These are phyloP conservation scores for Hanseniaspora sp. DNA, from an alignment of 1,139 yeast genomes.

Conservation along the genomic window DNA sequence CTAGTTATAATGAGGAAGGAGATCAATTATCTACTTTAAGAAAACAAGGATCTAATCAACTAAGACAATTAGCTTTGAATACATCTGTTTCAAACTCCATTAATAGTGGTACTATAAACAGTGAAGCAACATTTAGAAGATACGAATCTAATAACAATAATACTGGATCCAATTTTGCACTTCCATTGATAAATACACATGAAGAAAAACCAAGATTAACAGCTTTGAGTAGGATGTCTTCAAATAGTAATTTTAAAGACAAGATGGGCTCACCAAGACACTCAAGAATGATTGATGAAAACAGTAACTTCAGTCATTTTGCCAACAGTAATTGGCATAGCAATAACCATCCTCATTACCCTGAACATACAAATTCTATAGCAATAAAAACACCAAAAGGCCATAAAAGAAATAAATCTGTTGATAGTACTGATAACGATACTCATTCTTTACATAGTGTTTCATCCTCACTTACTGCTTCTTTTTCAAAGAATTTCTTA, in stretches of 20 bases:
- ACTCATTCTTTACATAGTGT: conserved; percentile 25
- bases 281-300: not conserved
- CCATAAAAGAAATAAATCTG: conserved; percentile 1
- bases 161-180: not conserved
- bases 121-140: not conserved
- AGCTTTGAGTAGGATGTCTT: conserved; percentile 3
- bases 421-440: conserved; percentile 22
- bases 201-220: not conserved
- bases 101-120: not conserved
- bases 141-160: too few relatives aligned
- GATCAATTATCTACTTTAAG: not conserved
- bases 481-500: conserved; percentile 34
- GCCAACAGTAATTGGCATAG: not conserved
- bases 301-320: not conserved
- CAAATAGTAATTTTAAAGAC: conserved; percentile 4
- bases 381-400: conserved; percentile 2
- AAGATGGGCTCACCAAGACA: not conserved
- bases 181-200: not conserved
- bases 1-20: not conserved
- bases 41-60: not conserved
- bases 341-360: too few relatives aligned
- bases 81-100: not conserved
- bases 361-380: not conserved
- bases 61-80: not conserved
- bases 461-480: conserved; percentile 34